Conservation (phyloP, 2,329 filamentous ascomycete species). For the Colletotrichum horii region DNA sequence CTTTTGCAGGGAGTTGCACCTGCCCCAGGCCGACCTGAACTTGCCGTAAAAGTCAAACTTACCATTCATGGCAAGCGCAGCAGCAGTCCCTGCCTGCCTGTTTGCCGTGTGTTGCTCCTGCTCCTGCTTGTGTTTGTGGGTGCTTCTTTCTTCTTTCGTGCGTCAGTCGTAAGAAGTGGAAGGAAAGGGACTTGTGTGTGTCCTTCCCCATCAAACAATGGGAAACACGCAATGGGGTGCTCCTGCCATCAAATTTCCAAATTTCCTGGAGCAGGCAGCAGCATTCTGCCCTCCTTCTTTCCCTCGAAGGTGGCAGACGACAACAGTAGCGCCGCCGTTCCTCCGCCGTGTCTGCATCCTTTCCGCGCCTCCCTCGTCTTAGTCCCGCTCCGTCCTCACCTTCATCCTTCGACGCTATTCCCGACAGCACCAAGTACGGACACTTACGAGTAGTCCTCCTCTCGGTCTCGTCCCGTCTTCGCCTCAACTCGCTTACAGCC, state of each 20-base stretch:
- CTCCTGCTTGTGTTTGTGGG: background rate
- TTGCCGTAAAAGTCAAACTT: background rate
- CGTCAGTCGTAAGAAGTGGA: background rate
- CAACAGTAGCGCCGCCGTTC: background rate
- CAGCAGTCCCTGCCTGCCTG: background rate
- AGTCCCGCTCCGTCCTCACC: background rate
- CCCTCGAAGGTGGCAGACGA: background rate
- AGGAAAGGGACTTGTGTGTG: background rate
- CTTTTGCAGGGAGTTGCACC: background rate
- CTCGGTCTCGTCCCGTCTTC: background rate
- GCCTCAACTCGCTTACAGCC: background rate
- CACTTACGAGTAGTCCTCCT: background rate
- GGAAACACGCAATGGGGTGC: background rate
- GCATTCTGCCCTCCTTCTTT: background rate
- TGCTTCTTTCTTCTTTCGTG: background rate
- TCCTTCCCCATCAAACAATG: background rate
- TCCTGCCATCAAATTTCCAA: background rate
- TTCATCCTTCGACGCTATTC: background rate
- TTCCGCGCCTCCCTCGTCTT: background rate
- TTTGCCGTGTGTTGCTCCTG: background rate
- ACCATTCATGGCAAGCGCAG: background rate
- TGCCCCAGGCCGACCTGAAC: background rate
- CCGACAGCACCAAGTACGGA: background rate
- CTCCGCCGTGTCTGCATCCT: background rate
- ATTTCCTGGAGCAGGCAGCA: background rate